Conservation (phyloP, 371 early-diverging fungal species). For the Rhizopus stolonifer region DNA sequence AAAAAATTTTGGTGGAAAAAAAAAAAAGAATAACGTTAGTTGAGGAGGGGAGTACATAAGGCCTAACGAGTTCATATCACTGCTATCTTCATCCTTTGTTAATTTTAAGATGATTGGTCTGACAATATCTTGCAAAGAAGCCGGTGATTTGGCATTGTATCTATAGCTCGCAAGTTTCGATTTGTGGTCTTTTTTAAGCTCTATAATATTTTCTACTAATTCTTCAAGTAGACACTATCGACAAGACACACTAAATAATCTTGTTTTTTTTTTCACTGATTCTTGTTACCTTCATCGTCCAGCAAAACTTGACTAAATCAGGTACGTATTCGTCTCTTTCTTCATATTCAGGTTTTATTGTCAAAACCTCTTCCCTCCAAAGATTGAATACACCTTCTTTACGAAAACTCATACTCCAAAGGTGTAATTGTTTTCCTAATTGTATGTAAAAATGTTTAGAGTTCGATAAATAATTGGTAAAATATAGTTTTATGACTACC, state of each 20-base stretch:
- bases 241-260: neutral
- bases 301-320: conserved; percentile 9
- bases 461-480: neutral
- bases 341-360: conserved; percentile 8
- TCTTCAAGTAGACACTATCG: neutral
- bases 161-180: neutral
- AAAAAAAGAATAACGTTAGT: too few relatives aligned
- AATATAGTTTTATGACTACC: conserved; percentile 11
- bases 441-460: conserved; percentile 2
- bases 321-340: conserved; percentile 7
- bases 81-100: conserved; percentile 5
- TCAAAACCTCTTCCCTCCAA: conserved; percentile 4
- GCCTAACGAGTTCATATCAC: neutral
- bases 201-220: neutral
- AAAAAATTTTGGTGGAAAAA: too few relatives aligned
- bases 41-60: neutral
- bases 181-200: conserved; percentile 1
- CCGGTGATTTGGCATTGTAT: neutral
- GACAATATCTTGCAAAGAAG: neutral
- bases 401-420: conserved; percentile 9
- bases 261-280: neutral
- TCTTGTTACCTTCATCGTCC: conserved; percentile 10
- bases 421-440: conserved; percentile 10
- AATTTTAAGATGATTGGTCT: neutral
- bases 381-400: conserved; percentile 12